Base-by-base conservation (phyloP, 2,329 filamentous ascomycete species). In the Aureobasidium sp. region DNA sequence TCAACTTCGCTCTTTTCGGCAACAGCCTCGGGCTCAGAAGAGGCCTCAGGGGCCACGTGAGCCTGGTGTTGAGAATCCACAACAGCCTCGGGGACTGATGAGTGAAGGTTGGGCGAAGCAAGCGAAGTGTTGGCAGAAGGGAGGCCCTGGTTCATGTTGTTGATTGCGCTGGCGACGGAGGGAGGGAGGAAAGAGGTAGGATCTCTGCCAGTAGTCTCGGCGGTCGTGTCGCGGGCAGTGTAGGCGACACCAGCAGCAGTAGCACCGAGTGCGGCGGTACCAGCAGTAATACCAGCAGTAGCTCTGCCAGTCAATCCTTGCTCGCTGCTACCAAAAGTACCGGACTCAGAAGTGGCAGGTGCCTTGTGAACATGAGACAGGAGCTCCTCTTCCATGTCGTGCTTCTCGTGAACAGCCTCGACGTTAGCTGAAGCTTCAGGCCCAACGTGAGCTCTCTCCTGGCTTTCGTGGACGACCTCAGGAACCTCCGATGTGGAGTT, bases 51-150 rank as follows among this genome's bases (percentile, higher is more conserved):
- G 6, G 78, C 75, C 45, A 79, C 77, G 58, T 82, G 74, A 21
- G 87, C 86, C 70, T 85, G 81, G 65, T 84, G 78, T 69, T 91
- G 87, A 74, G 86, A 89, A 68, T 90, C 83, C 69, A 82, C 85
- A 57, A 91, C 88, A 43, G 87, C 74, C 63, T 83, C 80, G 29
- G 86, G 85, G 17, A 83, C 81, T 9, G 70, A 69, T 0, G 70
- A 68, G 23, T 35, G 23, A 23, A 66, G 55, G 31, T 65, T 61
- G 35, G 68, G 60, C 9, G 69, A 67, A 19, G 68, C 67, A 27
- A 69, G 67, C 27, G 68, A 68, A 38, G 68, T 53, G 38, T 53
- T 57, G 17, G 60, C 51, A 23, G 63, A 60, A 38, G 61, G 57
- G 29, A 57, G 53, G 38, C 59, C 40, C 1, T 45, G 57, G 60